A percentile compares a stretch with the other conserved stretches of the same genome.
phyloP scores from a whole-genome alignment of 2,329 filamentous ascomycete genomes.

The Talaromyces sp. region DNA sequence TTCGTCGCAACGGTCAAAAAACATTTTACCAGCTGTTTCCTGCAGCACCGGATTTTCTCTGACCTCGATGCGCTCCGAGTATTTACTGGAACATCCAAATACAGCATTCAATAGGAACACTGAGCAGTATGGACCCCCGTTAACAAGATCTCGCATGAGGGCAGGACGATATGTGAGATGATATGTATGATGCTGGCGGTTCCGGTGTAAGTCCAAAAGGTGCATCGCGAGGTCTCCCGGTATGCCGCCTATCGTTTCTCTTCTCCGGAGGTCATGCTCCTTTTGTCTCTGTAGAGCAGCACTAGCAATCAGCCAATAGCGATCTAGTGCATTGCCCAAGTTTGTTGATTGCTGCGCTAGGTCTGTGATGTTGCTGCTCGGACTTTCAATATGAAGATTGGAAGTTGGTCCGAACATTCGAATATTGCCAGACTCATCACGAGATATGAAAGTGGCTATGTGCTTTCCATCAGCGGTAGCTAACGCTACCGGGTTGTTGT shows the following conservation, averaged over 20 bases:
- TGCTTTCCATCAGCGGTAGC: not conserved
- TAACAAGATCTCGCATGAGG: slow-evolving; percentile 38
- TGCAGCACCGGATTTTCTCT: slow-evolving; percentile 36
- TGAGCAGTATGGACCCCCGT: slow-evolving; percentile 38
- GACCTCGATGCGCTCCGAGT: slow-evolving; percentile 40
- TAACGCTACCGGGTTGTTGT: not conserved
- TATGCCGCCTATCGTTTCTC: slow-evolving; percentile 22
- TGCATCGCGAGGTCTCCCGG: slow-evolving; percentile 36
- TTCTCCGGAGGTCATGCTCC: slow-evolving; percentile 23
- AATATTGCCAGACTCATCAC: not conserved
- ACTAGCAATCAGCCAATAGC: slow-evolving; percentile 27
- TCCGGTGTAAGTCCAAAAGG: slow-evolving; percentile 43
- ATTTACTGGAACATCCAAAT: slow-evolving; percentile 42
- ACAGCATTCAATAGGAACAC: slow-evolving; percentile 44
- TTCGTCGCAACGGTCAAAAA: slow-evolving; percentile 41
- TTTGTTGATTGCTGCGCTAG: not conserved
- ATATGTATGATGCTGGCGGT: slow-evolving; percentile 40
- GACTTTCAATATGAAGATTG: not conserved
- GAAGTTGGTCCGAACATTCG: not conserved
- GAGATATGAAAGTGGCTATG: not conserved
- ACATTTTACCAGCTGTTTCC: slow-evolving; percentile 37
- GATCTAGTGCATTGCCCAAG: not conserved
- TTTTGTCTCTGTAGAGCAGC: slow-evolving; percentile 26
- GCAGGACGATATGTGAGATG: slow-evolving; percentile 42
- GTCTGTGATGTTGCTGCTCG: not conserved